These are phyloP conservation scores for Alisma plantagoaquatica DNA, from an alignment of 106 monocot species.

Conservation along the genomic window DNA sequence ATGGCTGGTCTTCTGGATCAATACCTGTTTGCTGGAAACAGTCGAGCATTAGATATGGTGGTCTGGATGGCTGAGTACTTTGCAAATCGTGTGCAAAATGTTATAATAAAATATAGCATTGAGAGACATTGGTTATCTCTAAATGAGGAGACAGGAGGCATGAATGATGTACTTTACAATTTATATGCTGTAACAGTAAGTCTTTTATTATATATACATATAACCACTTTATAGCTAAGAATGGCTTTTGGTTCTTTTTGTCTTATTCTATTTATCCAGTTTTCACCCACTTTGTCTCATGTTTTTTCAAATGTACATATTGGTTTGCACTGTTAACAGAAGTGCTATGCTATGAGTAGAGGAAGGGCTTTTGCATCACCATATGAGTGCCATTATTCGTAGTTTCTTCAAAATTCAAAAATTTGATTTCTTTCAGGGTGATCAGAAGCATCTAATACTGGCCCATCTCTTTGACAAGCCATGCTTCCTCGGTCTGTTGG, in stretches of 20 bases:
- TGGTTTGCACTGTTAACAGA: too few species aligned
- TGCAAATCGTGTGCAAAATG: slow-evolving; percentile 77
- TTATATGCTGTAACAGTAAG: slow-evolving; percentile 77
- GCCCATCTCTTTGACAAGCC: slow-evolving; percentile 99
- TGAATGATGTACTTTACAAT: slow-evolving; percentile 96
- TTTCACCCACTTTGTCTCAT: too few species aligned
- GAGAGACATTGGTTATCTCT: slow-evolving; percentile 89
- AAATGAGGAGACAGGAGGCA: slow-evolving; percentile 98
- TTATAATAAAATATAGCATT: slow-evolving; percentile 71
- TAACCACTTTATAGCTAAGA: too few species aligned
- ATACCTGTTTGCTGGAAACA: slow-evolving; percentile 43
- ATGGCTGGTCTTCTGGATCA: slow-evolving; percentile 95
- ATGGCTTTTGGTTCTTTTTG: too few species aligned
- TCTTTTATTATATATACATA: too few species aligned
- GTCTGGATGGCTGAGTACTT: slow-evolving; percentile 96
- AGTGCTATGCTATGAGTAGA: too few species aligned
- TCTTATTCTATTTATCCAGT: too few species aligned
- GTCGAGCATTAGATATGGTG: slow-evolving; percentile 63
- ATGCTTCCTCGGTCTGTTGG: slow-evolving; percentile 95
- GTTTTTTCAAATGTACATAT: too few species aligned
- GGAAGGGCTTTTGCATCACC: too few species aligned
- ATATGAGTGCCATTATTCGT: too few species aligned
- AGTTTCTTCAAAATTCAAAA: too few species aligned
- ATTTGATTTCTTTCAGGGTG: slow-evolving; percentile 43
- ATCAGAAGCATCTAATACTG: slow-evolving; percentile 76